phyloP scores from a whole-genome alignment of 2,329 filamentous ascomycete genomes.

The Fusarium sp. region DNA sequence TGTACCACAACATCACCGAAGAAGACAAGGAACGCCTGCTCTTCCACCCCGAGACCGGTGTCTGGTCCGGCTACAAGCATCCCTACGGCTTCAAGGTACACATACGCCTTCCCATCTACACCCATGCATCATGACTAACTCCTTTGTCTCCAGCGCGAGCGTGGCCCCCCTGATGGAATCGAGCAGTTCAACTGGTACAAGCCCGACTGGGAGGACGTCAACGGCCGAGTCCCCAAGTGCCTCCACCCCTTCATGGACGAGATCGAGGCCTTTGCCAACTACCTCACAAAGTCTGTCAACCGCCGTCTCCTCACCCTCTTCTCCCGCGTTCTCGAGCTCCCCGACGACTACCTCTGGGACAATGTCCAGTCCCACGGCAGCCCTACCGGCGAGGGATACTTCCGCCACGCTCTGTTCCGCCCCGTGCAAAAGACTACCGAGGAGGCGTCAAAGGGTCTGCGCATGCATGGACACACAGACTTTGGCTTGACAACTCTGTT shows the following conservation, averaged over 20 bases:
- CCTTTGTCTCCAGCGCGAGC: constrained; percentile 48
- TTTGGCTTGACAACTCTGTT: constrained; percentile 31
- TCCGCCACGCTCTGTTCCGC: constrained; percentile 35
- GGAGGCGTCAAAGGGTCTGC: constrained; percentile 34
- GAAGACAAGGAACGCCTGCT: constrained; percentile 62
- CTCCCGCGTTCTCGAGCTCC: constrained; percentile 35
- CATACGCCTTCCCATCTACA: too few species aligned
- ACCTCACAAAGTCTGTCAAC: constrained; percentile 36
- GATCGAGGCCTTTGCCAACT: constrained; percentile 32
- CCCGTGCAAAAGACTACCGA: constrained; percentile 33
- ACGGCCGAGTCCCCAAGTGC: constrained; percentile 57
- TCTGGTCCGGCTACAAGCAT: constrained; percentile 64
- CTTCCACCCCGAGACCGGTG: constrained; percentile 58
- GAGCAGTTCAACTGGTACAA: constrained; percentile 68
- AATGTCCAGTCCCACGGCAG: constrained; percentile 38
- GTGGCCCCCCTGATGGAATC: constrained; percentile 59
- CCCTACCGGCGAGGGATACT: constrained; percentile 37
- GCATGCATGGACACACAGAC: constrained; percentile 35
- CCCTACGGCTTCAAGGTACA: constrained; percentile 57
- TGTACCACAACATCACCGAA: constrained; percentile 62
- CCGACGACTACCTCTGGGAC: constrained; percentile 37
- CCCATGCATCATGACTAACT: neutral
- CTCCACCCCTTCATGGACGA: constrained; percentile 50
- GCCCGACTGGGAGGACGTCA: constrained; percentile 56
- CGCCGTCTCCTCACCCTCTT: constrained; percentile 36